Evolutionary conservation across 2,329 filamentous ascomycete genomes (phyloP), one percentile per base, ranked within the genome.

Genomic region (Xylariaceae sp.): DNA sequence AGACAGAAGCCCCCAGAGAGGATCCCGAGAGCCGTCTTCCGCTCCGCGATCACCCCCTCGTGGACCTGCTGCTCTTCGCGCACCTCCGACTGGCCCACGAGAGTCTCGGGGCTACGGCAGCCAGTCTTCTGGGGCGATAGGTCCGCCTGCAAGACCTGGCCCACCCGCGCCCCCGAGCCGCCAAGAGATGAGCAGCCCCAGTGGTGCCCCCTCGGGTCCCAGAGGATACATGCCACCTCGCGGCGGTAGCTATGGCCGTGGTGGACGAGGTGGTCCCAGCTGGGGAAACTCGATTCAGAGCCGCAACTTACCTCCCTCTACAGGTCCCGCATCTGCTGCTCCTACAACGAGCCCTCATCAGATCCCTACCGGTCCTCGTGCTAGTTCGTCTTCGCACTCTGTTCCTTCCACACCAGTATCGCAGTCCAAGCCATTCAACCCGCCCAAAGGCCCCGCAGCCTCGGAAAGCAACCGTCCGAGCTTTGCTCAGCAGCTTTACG

Each of bases 41-140:
- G 45, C 44, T 16, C 43, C 43, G 17, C 47, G 65, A 48, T 77
- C 76, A 15, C 76, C 76, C 11, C 76, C 76, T 3, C 71, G 74
- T 38, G 76, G 74, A 0, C 76, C 76, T 19, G 74, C 76, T 11
- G 74, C 74, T 12, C 60, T 77, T 15, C 67, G 74, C 46, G 67
- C 65, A 11, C 72, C 74, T 16, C 74, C 75, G 3, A 76, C 69
- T 1, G 74, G 68, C 2, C 68, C 69, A 1, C 51, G 71, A 62
- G 51, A 65, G 64, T 43, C 55, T 61, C 46, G 60, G 55, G 19
- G 63, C 64, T 43, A 61, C 41, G 51, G 52, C 26, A 40, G 49
- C 33, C 56, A 55, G 41, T 50, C 55, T 53, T 35, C 44, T 18
- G 48, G 50, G 19, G 50, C 49, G 41, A 55, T 55, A 54, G 54